These are phyloP conservation scores for Aspergillus aculeatus DNA, from an alignment of 2,329 filamentous ascomycete genomes.

Conservation along the genomic window DNA sequence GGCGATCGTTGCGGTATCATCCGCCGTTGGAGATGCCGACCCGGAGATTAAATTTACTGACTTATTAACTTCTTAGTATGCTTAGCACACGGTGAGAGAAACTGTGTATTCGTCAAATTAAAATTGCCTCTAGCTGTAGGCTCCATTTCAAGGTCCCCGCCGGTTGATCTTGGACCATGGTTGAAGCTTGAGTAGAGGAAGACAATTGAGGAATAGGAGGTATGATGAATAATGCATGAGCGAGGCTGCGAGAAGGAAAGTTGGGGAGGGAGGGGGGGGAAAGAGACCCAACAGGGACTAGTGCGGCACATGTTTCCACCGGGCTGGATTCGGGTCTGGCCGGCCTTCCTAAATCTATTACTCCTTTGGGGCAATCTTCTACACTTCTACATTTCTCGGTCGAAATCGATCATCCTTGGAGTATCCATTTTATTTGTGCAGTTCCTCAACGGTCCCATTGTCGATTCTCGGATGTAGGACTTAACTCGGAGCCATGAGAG, in stretches of 20 bases:
- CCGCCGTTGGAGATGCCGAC: constrained; percentile 7
- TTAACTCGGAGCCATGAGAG: neutral
- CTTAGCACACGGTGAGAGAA: neutral
- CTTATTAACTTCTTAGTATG: neutral
- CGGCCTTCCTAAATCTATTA: neutral
- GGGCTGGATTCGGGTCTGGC: too few species aligned
- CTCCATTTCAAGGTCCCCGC: neutral
- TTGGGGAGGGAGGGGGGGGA: too few species aligned
- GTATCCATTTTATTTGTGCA: too few species aligned
- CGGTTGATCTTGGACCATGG: neutral
- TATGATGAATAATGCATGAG: too few species aligned
- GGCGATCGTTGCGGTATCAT: constrained; percentile 14
- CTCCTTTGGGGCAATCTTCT: neutral
- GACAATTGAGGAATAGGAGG: neutral
- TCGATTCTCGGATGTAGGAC: neutral
- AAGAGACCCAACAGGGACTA: neutral
- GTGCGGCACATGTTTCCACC: neutral
- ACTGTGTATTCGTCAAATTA: neutral
- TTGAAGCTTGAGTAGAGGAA: neutral
- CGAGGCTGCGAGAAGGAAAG: too few species aligned
- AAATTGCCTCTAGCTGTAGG: neutral
- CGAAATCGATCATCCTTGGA: neutral
- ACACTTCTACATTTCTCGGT: neutral
- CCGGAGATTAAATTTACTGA: neutral
- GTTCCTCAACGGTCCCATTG: too few species aligned